phyloP scores from a whole-genome alignment of 768 basidiomycete genomes.

The Lactifluus hygrophoroides region DNA sequence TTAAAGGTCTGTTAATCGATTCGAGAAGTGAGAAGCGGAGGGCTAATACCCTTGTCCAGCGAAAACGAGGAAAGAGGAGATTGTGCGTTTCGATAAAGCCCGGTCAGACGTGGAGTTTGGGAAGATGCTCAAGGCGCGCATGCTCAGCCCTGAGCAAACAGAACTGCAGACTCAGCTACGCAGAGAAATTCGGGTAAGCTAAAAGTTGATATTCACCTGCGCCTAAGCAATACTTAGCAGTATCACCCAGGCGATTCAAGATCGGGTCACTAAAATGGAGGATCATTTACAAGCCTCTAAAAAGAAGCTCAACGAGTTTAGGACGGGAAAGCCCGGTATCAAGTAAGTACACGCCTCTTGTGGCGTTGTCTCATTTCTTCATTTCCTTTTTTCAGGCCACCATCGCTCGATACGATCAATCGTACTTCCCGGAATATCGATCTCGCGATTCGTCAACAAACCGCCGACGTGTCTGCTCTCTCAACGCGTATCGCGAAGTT shows the following conservation, averaged over 20 bases:
- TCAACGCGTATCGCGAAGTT: slow-evolving; percentile 46
- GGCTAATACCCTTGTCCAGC: slow-evolving; percentile 35
- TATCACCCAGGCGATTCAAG: slow-evolving; percentile 10
- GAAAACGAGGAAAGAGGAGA: slow-evolving; percentile 76
- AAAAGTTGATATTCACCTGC: background rate
- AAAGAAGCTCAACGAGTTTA: slow-evolving; percentile 17
- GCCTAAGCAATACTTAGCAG: background rate
- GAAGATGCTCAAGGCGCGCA: slow-evolving; percentile 35
- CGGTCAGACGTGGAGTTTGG: slow-evolving; percentile 68
- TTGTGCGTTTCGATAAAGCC: slow-evolving; percentile 69
- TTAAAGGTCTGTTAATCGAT: slow-evolving; percentile 45
- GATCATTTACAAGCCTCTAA: slow-evolving; percentile 14
- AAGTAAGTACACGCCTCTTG: background rate
- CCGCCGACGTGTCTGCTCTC: slow-evolving; percentile 43
- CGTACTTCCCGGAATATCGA: slow-evolving; percentile 84
- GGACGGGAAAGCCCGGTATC: slow-evolving; percentile 12
- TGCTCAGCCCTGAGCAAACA: slow-evolving; percentile 68
- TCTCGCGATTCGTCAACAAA: slow-evolving; percentile 54
- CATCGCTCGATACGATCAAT: slow-evolving; percentile 77
- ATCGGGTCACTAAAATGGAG: slow-evolving; percentile 16
- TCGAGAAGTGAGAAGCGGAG: background rate
- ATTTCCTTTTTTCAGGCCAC: slow-evolving; percentile 45
- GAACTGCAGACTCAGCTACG: slow-evolving; percentile 76
- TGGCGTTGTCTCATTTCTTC: background rate
- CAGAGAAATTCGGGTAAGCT: slow-evolving; percentile 58